A percentile compares a stretch with the other conserved stretches of the same genome.
Evolutionary conservation across 148 eudicot species (phyloP).

Genomic region (Camellia lanceoleosa): DNA sequence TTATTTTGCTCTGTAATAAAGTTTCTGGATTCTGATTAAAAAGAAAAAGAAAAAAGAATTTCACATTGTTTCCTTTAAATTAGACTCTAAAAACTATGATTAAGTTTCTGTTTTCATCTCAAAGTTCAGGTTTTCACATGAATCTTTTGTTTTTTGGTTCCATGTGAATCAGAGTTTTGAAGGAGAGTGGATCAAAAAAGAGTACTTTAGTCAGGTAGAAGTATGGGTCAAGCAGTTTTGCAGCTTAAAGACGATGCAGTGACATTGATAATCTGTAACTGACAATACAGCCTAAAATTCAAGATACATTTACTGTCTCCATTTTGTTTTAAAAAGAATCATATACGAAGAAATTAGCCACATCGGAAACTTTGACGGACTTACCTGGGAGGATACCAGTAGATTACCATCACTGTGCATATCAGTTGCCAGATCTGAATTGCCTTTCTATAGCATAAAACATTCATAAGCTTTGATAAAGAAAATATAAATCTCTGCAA

Average conservation of each 20-base stretch:
- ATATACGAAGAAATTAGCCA: neutral
- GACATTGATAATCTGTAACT: neutral
- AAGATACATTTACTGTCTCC: neutral
- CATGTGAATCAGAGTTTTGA: neutral
- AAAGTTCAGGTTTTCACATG: neutral
- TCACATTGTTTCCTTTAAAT: neutral
- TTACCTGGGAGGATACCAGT: conserved; percentile 48
- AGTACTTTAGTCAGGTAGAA: no score
- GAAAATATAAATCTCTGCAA: neutral
- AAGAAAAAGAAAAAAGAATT: neutral
- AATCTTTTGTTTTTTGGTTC: neutral
- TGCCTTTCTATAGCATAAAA: conserved; percentile 46
- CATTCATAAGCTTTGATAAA: neutral
- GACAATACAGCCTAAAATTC: neutral
- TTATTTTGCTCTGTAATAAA: neutral
- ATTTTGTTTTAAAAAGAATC: neutral
- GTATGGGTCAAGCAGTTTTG: neutral
- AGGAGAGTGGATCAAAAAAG: neutral
- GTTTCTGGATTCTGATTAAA: neutral
- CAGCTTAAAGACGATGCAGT: neutral
- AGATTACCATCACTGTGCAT: conserved; percentile 35
- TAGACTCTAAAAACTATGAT: neutral
- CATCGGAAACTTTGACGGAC: neutral
- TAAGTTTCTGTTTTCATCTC: neutral
- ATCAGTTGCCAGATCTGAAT: conserved; percentile 33